Conservation (phyloP, 768 basidiomycete species). For the Podaxis sp. region DNA sequence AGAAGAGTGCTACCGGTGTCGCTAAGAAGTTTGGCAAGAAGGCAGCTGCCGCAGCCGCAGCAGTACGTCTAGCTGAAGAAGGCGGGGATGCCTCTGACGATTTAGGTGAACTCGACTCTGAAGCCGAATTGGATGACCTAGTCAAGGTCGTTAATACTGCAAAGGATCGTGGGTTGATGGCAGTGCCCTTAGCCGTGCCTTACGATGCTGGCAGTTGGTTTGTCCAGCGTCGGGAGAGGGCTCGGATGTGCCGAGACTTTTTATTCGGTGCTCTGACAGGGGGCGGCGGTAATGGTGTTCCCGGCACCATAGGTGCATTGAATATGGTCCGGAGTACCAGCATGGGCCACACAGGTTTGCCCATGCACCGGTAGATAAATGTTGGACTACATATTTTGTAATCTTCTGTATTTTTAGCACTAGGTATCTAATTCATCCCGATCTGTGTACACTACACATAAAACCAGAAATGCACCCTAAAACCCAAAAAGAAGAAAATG, state of each 20-base stretch:
- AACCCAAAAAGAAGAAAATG: conserved; percentile 4
- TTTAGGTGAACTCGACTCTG: conserved; percentile 77
- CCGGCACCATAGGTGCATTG: conserved; percentile 26
- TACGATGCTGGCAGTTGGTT: conserved; percentile 79
- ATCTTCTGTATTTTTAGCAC: conserved; percentile 6
- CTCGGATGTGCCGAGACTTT: conserved; percentile 52
- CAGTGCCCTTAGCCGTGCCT: conserved; percentile 66
- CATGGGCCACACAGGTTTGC: conserved; percentile 18
- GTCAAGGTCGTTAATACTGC: conserved; percentile 57
- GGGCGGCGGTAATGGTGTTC: conserved; percentile 28
- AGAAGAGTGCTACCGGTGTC: conserved; percentile 36
- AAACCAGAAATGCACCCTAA: not conserved
- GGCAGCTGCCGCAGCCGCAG: conserved; percentile 45
- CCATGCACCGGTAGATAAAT: conserved; percentile 15
- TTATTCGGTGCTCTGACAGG: conserved; percentile 49
- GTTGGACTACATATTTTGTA: not conserved
- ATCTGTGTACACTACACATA: conserved; percentile 4
- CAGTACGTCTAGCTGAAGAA: conserved; percentile 43
- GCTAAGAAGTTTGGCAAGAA: conserved; percentile 67
- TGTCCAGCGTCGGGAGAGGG: conserved; percentile 69
- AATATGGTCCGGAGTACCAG: conserved; percentile 28
- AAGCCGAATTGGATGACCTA: conserved; percentile 77
- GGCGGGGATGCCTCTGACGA: conserved; percentile 66
- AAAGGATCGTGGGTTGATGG: conserved; percentile 53
- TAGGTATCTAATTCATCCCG: conserved; percentile 1